Evolutionary conservation across 225 moss, liverwort and hornwort genomes (phyloP).

Genomic region (Straminergon stramineum): DNA sequence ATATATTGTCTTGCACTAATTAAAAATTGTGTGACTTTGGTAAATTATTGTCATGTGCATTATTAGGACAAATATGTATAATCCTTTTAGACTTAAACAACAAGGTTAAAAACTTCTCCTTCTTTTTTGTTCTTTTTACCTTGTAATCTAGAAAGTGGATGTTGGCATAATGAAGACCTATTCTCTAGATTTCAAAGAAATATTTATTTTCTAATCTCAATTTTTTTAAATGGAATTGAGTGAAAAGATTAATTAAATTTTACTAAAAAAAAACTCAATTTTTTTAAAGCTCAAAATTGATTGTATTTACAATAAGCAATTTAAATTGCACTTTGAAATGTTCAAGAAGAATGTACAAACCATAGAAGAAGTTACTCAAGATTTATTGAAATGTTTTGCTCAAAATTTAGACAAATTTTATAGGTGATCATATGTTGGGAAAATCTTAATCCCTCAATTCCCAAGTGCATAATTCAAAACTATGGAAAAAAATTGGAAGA

Average conservation of each 20-base stretch:
- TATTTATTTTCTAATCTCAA: neutral
- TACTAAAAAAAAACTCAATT: neutral
- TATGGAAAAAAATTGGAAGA: neutral
- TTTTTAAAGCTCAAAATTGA: neutral
- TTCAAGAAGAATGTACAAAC: neutral
- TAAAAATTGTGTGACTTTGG: too few species aligned
- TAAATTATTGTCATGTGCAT: too few species aligned
- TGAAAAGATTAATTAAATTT: neutral
- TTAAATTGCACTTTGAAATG: neutral
- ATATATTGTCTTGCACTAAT: neutral
- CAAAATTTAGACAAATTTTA: neutral
- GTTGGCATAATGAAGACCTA: neutral
- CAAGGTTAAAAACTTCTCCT: too few species aligned
- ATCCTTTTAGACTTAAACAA: too few species aligned
- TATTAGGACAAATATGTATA: too few species aligned
- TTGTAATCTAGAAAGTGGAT: neutral
- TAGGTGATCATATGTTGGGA: neutral
- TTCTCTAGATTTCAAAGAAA: neutral
- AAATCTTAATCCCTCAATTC: neutral
- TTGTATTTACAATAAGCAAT: neutral
- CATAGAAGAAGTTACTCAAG: neutral
- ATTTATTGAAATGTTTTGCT: neutral
- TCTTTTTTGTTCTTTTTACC: too few species aligned
- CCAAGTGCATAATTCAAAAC: neutral
- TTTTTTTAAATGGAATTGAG: neutral